phyloP scores from a whole-genome alignment of 2,329 filamentous ascomycete species.

The Exophiala viscosa region DNA sequence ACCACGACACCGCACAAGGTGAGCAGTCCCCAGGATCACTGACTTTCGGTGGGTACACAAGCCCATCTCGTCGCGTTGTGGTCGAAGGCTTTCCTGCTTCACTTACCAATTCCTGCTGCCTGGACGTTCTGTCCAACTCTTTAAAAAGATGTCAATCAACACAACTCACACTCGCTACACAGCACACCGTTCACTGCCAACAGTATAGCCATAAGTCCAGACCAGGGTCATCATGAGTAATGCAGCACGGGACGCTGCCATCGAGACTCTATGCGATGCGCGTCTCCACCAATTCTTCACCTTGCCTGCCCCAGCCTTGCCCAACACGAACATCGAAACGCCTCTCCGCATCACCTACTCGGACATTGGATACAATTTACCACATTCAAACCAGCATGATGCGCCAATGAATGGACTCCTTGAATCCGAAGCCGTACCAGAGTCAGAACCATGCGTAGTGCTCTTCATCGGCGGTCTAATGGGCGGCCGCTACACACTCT shows the following conservation, averaged over 20 bases:
- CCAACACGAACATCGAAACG: background rate
- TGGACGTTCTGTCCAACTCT: no score
- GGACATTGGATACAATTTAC: background rate
- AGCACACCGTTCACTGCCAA: no score
- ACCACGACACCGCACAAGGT: no score
- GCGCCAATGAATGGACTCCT: background rate
- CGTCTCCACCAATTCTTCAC: slow-evolving; percentile 3
- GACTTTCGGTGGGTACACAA: no score
- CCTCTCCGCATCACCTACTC: slow-evolving; percentile 7
- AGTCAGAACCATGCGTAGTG: background rate
- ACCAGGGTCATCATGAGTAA: background rate
- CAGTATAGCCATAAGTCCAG: no score
- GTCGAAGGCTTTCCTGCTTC: no score
- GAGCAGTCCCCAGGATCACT: no score
- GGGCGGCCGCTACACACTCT: slow-evolving; percentile 6
- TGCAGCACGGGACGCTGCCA: background rate
- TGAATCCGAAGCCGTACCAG: background rate
- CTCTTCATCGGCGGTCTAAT: slow-evolving; percentile 7
- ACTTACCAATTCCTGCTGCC: no score
- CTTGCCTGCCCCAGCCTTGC: background rate
- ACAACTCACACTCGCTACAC: no score
- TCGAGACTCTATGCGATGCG: slow-evolving; percentile 4
- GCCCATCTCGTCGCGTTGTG: no score
- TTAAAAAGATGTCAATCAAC: no score
- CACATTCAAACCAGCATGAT: background rate